Base-by-base conservation (phyloP, 352 stramenopile genomes). In the Phytopythium vexans region DNA sequence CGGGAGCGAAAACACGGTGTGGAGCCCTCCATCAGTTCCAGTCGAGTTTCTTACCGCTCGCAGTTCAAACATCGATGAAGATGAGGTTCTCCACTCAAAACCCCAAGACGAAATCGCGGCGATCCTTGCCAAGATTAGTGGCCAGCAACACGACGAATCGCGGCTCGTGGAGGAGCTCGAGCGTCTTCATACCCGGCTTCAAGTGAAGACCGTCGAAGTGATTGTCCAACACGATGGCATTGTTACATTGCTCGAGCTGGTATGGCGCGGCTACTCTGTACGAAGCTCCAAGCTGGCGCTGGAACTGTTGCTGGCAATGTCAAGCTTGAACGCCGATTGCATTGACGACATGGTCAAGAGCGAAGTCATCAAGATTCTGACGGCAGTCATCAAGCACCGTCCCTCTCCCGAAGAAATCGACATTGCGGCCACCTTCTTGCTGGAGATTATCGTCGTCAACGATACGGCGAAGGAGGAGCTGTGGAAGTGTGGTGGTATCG, bases 341-440 rank as follows among this genome's bases (percentile, higher is more conserved):
- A 70, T 78, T 36, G 49, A 53, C n/a, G 55, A 54, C 27, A 58
- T 85, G 15, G 61, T 85, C 3, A 66, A 72, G 10, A 74, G 58
- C 8, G 75, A 77, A 43, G 58, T 73, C 14, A 68, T 85, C 11
- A 72, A 71, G 43, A 68, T 82, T 32, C 33, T 85, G 8, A 66
- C 79, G 11, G 55, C 66, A 16, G 70, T 82, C 6, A 55, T 85
- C 4, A 74, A 74, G 48, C 64, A 76, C 32, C 53, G 65, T 16
- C 66, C 64, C 10, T 68, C 68, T 49, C 60, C 69, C 2, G 61
- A 77, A 16, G 71, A 82, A 56, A 54, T 85, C 15, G 66, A 82
- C 8, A 52, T 78, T n/a, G 70, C 74, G 33, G 74, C 64, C 2
- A 78, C 68, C 3, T 76, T 85, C 15, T 55, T 85, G 12, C 58